These are phyloP conservation scores for Chaetoceros muelleri DNA, from an alignment of 108 stramenopile species.

Conservation along the genomic window DNA sequence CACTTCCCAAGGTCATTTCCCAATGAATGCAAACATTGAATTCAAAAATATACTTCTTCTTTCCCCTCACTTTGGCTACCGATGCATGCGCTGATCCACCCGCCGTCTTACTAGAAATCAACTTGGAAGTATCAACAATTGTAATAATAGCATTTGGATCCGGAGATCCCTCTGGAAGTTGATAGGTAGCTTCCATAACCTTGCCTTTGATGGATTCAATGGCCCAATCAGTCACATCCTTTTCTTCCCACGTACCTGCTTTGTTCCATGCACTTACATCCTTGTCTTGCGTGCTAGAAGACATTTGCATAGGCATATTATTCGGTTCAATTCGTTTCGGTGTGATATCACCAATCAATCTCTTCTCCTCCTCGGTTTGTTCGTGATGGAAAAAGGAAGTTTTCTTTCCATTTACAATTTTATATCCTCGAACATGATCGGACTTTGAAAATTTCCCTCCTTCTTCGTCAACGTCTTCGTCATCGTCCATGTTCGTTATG, in stretches of 20 bases:
- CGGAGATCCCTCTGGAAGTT: conserved; percentile 49
- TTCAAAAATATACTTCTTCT: conserved; percentile 88
- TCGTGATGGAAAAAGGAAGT: conserved; percentile 95
- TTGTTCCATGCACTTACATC: conserved; percentile 80
- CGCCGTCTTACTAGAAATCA: not conserved
- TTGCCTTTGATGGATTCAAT: conserved; percentile 42
- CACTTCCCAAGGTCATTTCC: conserved; percentile 31
- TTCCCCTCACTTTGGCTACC: conserved; percentile 79
- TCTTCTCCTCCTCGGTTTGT: conserved; percentile 87
- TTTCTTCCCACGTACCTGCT: conserved; percentile 93
- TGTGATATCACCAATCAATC: conserved; percentile 79
- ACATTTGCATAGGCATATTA: conserved; percentile 1
- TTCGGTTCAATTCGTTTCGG: conserved; percentile 64
- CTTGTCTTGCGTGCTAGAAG: conserved; percentile 1
- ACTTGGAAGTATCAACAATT: conserved; percentile 20
- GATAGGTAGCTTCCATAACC: conserved; percentile 39
- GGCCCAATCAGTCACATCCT: conserved; percentile 80
- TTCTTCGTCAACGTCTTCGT: conserved; percentile 8
- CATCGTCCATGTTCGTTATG: conserved; percentile 12
- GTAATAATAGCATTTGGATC: conserved; percentile 45
- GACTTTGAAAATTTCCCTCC: conserved; percentile 43
- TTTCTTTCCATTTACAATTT: conserved; percentile 90
- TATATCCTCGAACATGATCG: conserved; percentile 89
- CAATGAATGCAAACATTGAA: conserved; percentile 58
- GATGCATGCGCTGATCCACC: conserved; percentile 56